phyloP scores from a whole-genome alignment of 768 basidiomycete genomes.

The Trametes cingulata region DNA sequence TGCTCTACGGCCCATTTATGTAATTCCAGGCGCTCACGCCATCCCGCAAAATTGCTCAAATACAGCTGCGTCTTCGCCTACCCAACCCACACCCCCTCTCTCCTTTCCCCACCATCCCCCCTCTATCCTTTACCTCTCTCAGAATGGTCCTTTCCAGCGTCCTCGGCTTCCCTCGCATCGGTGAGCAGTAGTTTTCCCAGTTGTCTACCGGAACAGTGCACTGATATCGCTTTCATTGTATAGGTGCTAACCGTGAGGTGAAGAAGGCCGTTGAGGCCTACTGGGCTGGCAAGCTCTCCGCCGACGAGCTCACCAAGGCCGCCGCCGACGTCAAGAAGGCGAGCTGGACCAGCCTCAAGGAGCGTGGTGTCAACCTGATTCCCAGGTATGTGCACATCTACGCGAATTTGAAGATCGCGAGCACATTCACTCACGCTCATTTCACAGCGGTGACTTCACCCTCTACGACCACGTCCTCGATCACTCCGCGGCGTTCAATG shows the following conservation, averaged over 20 bases:
- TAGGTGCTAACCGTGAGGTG: constrained; percentile 91
- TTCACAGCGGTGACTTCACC: constrained; percentile 89
- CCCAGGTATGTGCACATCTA: constrained; percentile 66
- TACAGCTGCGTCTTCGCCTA: constrained; percentile 6
- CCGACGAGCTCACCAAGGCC: constrained; percentile 83
- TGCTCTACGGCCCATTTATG: constrained; percentile 12
- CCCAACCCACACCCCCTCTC: constrained; percentile 21
- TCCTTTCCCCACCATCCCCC: constrained; percentile 23
- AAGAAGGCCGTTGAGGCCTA: constrained; percentile 99
- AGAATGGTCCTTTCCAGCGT: constrained; percentile 52
- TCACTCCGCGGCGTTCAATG: constrained; percentile 94
- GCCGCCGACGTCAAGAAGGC: constrained; percentile 86
- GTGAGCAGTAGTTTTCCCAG: constrained; percentile 30
- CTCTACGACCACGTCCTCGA: constrained; percentile 99
- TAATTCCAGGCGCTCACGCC: constrained; percentile 19
- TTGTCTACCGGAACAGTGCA: background rate
- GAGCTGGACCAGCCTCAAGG: constrained; percentile 86
- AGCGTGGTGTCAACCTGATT: constrained; percentile 83
- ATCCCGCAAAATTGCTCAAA: constrained; percentile 19
- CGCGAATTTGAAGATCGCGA: constrained; percentile 20
- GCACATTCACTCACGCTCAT: constrained; percentile 9
- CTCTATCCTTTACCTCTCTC: constrained; percentile 17
- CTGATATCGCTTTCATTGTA: background rate
- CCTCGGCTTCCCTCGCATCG: constrained; percentile 61
- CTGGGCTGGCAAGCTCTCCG: constrained; percentile 92